Base-by-base conservation (phyloP, 2,329 filamentous ascomycete species). In the Pseudopithomyces chartarum region DNA sequence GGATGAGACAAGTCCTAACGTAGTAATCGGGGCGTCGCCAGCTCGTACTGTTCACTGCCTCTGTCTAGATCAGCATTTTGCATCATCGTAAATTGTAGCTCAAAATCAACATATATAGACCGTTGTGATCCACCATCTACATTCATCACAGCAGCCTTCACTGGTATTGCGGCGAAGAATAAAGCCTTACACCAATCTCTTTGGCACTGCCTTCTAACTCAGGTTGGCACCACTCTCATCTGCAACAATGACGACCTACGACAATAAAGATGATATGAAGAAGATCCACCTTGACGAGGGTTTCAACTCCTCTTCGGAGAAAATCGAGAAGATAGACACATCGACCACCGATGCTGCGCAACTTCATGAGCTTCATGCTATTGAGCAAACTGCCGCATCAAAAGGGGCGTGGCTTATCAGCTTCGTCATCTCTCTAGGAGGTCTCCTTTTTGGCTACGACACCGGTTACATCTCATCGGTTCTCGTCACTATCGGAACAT, bases 391-490 rank as follows among this genome's bases (percentile, higher is more conserved):
- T 20, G 67, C 67, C 2, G 67, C 67, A 17, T 69, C 66, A 10
- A 68, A 62, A 53, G 65, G 67, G 46, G 67, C 68, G 34, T 69
- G 68, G 68, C 54, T 70, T 36, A 69, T 70, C 13, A 64, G 65
- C 22, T 65, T 68, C 42, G 68, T 66, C 20, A 67, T 70, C 6
- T 70, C 67, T 6, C 55, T 70, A 7, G 67, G 68, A 55, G 68
- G 68, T 40, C 58, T 69, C 29, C 67, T 70, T 22, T 70, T 70
- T 34, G 68, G 66, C 29, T 76, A 76, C 55, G 74, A 77, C 48
- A 76, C 74, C 55, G 74, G 74, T 33, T 73, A 76, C 58, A 75
- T 77, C 47, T 73, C 69, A 12, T 71, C 72, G 2, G 73, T 78
- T 2, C 64, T 78, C 12, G 75, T 78, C 11, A 74, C 70, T 0